These are phyloP conservation scores for Hapsidospora chrysogenum DNA, from an alignment of 495 filamentous ascomycete species.

Conservation along the genomic window DNA sequence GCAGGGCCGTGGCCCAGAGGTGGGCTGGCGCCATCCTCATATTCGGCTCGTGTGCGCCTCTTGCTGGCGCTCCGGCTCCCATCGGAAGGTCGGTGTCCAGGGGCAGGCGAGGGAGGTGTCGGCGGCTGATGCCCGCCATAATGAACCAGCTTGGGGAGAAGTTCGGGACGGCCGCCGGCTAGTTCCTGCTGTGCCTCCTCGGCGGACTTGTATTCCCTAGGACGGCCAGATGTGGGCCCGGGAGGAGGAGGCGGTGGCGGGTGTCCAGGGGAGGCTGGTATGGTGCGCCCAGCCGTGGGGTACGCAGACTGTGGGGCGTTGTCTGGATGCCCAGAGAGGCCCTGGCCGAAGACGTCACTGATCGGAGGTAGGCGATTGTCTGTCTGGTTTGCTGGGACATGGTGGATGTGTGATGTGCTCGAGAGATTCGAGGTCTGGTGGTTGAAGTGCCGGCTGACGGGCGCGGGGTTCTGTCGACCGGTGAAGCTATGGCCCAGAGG, in stretches of 20 bases:
- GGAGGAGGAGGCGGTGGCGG: conserved; percentile 12
- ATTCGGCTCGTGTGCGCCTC: conserved; percentile 69
- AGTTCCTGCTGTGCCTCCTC: conserved; percentile 87
- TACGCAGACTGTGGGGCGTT: conserved; percentile 8
- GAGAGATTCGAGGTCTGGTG: conserved; percentile 77
- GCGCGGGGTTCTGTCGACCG: conserved; percentile 68
- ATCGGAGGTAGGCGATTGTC: conserved; percentile 88
- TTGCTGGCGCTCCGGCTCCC: conserved; percentile 37
- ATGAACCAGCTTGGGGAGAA: conserved; percentile 84
- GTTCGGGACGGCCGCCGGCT: conserved; percentile 77
- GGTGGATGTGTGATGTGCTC: conserved; percentile 81
- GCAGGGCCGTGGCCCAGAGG: conserved; percentile 47
- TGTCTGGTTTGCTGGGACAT: conserved; percentile 75
- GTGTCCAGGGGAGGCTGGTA: conserved; percentile 64
- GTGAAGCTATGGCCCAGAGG: conserved; percentile 94
- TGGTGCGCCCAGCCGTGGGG: conserved; percentile 50
- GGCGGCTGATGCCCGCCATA: conserved; percentile 83
- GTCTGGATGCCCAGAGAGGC: conserved; percentile 51
- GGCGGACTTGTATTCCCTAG: conserved; percentile 83
- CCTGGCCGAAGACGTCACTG: conserved; percentile 79
- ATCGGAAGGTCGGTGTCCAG: conserved; percentile 16
- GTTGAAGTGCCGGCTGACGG: conserved; percentile 63
- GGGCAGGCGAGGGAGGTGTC: conserved; percentile 74
- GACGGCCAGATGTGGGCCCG: conserved; percentile 24
- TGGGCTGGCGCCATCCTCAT: conserved; percentile 74